Percentiles rank a stretch among this genome's conserved stretches.
These are phyloP conservation scores for Beauveria australis DNA, from an alignment of 2,329 filamentous ascomycete species.

Conservation along the genomic window DNA sequence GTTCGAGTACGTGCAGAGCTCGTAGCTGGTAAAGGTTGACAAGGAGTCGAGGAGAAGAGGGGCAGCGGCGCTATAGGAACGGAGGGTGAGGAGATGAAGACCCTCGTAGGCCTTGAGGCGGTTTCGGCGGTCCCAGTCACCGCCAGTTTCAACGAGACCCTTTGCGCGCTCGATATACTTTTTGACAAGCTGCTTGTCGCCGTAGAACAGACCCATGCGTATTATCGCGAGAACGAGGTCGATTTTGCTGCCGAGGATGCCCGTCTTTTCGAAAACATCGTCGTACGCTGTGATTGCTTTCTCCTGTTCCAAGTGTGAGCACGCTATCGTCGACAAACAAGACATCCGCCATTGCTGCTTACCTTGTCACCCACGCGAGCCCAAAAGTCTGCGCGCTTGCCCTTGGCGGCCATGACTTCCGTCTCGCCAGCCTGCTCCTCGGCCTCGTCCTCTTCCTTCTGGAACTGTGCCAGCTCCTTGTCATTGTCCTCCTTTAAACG, in stretches of 20 bases:
- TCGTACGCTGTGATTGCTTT: conserved; percentile 91
- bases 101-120: conserved; percentile 98
- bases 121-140: conserved; percentile 98
- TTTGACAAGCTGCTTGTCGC: conserved; percentile 85
- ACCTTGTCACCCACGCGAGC: conserved; percentile 95
- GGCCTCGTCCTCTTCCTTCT: conserved; percentile 88
- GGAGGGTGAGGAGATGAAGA: conserved; percentile 82
- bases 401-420: conserved; percentile 83
- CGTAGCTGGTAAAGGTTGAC: conserved; percentile 97
- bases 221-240: conserved; percentile 95
- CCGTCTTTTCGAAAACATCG: conserved; percentile 92
- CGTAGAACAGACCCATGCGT: conserved; percentile 91
- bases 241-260: conserved; percentile 92
- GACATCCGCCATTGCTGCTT: conserved; percentile 16
- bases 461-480: conserved; percentile 63
- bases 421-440: conserved; percentile 94
- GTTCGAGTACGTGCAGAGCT: conserved; percentile 92
- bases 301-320: conserved; percentile 50
- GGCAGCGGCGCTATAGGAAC: conserved; percentile 81
- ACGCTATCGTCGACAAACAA: neutral
- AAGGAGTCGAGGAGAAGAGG: conserved; percentile 92
- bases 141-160: conserved; percentile 83
- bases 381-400: conserved; percentile 94
- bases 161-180: conserved; percentile 88
- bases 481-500: conserved; percentile 70